Conservation (phyloP, 2,329 filamentous ascomycete species). For the Dryadomyces sulphureus region DNA sequence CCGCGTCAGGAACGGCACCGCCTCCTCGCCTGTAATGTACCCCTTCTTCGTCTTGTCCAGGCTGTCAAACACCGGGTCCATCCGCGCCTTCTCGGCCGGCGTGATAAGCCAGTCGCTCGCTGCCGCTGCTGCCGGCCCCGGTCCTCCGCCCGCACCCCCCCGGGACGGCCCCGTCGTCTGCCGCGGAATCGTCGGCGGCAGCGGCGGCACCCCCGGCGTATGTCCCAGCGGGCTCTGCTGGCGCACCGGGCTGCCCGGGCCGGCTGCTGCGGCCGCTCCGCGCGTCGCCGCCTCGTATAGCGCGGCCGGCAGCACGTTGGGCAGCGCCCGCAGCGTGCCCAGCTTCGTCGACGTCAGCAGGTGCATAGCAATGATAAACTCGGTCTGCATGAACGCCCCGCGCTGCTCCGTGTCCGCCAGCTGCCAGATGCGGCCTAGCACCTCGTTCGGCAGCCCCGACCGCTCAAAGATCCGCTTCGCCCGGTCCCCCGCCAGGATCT, state of each 20-base stretch:
- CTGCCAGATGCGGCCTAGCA: slow-evolving; percentile 90
- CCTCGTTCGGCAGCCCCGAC: slow-evolving; percentile 76
- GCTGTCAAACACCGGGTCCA: slow-evolving; percentile 71
- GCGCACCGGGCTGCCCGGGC: slow-evolving; percentile 17
- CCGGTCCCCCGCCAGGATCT: slow-evolving; percentile 63
- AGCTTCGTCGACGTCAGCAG: slow-evolving; percentile 83
- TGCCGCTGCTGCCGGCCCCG: slow-evolving; percentile 5
- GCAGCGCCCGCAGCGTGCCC: slow-evolving; percentile 63
- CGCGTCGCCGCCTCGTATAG: slow-evolving; percentile 83
- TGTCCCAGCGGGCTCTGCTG: slow-evolving; percentile 31
- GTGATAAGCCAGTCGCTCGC: slow-evolving; percentile 63
- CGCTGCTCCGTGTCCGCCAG: slow-evolving; percentile 88
- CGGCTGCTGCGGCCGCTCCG: slow-evolving; percentile 24
- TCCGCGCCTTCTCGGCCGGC: slow-evolving; percentile 70
- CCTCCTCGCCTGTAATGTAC: slow-evolving; percentile 84
- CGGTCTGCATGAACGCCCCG: slow-evolving; percentile 70
- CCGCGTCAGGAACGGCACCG: slow-evolving; percentile 85
- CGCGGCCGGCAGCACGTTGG: slow-evolving; percentile 64
- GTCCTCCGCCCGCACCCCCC: slow-evolving; percentile 34
- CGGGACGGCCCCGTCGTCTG: slow-evolving; percentile 59
- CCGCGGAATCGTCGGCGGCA: slow-evolving; percentile 47
- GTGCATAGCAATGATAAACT: slow-evolving; percentile 98
- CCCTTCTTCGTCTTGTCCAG: slow-evolving; percentile 72
- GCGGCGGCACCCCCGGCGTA: slow-evolving; percentile 12
- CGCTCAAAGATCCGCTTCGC: slow-evolving; percentile 94